A percentile compares a stretch with the other conserved stretches of the same genome.
phyloP scores from a whole-genome alignment of 2,329 filamentous ascomycete species.

The Aaosphaeria pasadenensis region DNA sequence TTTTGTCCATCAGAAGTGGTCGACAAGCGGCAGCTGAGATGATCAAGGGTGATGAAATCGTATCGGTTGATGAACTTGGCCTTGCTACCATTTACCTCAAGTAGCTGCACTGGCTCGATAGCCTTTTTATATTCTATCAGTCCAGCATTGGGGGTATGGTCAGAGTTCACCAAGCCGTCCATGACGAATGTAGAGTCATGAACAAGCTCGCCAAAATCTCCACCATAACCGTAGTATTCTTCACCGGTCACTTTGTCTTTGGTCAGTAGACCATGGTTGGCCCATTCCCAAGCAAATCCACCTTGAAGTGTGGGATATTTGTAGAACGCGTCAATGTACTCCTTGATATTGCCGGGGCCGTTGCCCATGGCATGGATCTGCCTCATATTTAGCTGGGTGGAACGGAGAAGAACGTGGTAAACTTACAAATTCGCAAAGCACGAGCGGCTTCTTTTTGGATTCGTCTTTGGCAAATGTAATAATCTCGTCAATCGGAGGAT shows the following conservation, averaged over 20 bases:
- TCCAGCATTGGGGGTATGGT: slow-evolving; percentile 41
- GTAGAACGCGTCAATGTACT: slow-evolving; percentile 65
- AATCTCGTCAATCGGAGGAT: slow-evolving; percentile 54
- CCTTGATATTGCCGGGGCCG: slow-evolving; percentile 66
- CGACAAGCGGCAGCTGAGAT: slow-evolving; percentile 22
- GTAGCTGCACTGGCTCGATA: slow-evolving; percentile 40
- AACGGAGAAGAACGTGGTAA: not conserved
- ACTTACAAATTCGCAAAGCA: slow-evolving; percentile 53
- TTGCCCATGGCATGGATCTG: slow-evolving; percentile 68
- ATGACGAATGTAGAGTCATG: slow-evolving; percentile 46
- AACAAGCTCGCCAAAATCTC: slow-evolving; percentile 42
- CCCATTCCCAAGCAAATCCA: slow-evolving; percentile 52
- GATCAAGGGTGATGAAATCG: slow-evolving; percentile 38
- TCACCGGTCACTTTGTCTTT: slow-evolving; percentile 38
- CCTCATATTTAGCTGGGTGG: not conserved
- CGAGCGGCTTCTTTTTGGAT: slow-evolving; percentile 50
- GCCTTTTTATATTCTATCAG: slow-evolving; percentile 45
- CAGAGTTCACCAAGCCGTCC: slow-evolving; percentile 43
- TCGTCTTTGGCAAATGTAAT: slow-evolving; percentile 44
- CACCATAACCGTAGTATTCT: slow-evolving; percentile 43
- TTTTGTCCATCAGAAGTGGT: slow-evolving; percentile 7
- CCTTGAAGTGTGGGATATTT: slow-evolving; percentile 61
- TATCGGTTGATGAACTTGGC: slow-evolving; percentile 31
- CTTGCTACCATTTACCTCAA: slow-evolving; percentile 16
- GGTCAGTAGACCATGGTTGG: slow-evolving; percentile 43